Conservation (phyloP, 371 early-diverging fungal genomes). For the Polyrhizophydium stewartii region DNA sequence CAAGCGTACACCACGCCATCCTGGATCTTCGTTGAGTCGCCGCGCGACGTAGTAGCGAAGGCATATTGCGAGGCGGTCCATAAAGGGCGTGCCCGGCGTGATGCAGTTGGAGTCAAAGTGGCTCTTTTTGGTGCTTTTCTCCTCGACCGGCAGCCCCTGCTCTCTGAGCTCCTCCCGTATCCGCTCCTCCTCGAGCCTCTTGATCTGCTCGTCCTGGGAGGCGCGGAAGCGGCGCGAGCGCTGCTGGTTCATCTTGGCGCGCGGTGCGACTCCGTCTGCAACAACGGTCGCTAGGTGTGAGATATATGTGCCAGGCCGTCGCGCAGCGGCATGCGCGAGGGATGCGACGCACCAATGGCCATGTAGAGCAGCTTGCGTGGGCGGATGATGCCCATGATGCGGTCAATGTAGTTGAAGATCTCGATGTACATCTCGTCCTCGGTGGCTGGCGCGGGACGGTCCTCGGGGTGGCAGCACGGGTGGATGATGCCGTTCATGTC, state of each 20-base stretch:
- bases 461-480: slow-evolving; percentile 95
- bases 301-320: too few species aligned
- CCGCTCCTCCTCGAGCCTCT: slow-evolving; percentile 67
- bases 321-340: neutral
- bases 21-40: slow-evolving; percentile 80
- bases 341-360: slow-evolving; percentile 62
- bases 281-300: neutral
- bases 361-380: slow-evolving; percentile 96
- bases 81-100: slow-evolving; percentile 99
- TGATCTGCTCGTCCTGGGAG: slow-evolving; percentile 77
- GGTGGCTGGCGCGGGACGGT: slow-evolving; percentile 85
- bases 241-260: slow-evolving; percentile 99
- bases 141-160: slow-evolving; percentile 35
- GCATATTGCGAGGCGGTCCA: slow-evolving; percentile 84
- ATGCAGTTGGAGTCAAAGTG: slow-evolving; percentile 98
- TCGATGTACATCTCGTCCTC: slow-evolving; percentile 94
- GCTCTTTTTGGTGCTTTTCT: slow-evolving; percentile 37
- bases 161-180: slow-evolving; percentile 54
- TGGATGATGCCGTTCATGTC: slow-evolving; percentile 99
- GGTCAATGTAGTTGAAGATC: slow-evolving; percentile 94
- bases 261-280: slow-evolving; percentile 98
- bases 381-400: slow-evolving; percentile 84
- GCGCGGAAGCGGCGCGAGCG: slow-evolving; percentile 97
- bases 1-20: slow-evolving; percentile 72
- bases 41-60: slow-evolving; percentile 88